Evolutionary conservation across 2,329 filamentous ascomycete genomes (phyloP).

Genomic region (Microdochium trichocladiopsis): DNA sequence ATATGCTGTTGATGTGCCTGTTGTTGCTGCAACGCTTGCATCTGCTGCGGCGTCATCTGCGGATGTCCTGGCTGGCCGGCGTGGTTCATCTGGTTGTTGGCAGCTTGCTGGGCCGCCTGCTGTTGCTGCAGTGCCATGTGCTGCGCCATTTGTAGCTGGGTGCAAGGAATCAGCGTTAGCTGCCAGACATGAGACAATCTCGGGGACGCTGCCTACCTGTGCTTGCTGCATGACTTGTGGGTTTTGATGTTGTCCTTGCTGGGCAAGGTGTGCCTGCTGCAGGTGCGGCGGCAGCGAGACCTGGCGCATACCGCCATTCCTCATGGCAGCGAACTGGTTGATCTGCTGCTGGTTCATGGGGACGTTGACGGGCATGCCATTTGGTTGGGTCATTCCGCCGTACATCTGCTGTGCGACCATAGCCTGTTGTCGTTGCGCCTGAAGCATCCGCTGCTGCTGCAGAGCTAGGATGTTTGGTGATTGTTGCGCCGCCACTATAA

Average conservation of each 20-base stretch:
- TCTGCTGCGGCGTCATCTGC: slow-evolving; percentile 31
- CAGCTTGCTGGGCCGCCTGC: slow-evolving; percentile 30
- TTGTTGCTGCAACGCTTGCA: slow-evolving; percentile 29
- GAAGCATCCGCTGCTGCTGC: slow-evolving; percentile 14
- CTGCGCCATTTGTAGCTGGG: slow-evolving; percentile 15
- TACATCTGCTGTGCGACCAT: slow-evolving; percentile 23
- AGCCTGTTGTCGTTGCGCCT: slow-evolving; percentile 15
- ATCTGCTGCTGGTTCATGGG: slow-evolving; percentile 30
- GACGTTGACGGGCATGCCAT: slow-evolving; percentile 34
- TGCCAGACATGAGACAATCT: background rate
- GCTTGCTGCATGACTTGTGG: slow-evolving; percentile 12
- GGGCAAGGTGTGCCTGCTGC: slow-evolving; percentile 26
- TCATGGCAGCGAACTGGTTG: slow-evolving; percentile 36
- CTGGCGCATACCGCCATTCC: slow-evolving; percentile 25
- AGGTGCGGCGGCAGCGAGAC: slow-evolving; percentile 36
- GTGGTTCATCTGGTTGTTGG: slow-evolving; percentile 33
- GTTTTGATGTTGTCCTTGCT: slow-evolving; percentile 19
- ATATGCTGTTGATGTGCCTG: slow-evolving; percentile 24
- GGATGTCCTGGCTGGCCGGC: slow-evolving; percentile 23
- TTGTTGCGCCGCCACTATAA: slow-evolving; percentile 5
- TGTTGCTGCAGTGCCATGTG: slow-evolving; percentile 26
- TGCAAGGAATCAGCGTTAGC: background rate
- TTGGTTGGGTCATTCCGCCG: slow-evolving; percentile 4
- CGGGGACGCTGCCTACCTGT: slow-evolving; percentile 12
- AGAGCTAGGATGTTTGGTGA: slow-evolving; percentile 11